phyloP scores from a whole-genome alignment of 2,329 filamentous ascomycete genomes.

The Clonostachys byssicola region DNA sequence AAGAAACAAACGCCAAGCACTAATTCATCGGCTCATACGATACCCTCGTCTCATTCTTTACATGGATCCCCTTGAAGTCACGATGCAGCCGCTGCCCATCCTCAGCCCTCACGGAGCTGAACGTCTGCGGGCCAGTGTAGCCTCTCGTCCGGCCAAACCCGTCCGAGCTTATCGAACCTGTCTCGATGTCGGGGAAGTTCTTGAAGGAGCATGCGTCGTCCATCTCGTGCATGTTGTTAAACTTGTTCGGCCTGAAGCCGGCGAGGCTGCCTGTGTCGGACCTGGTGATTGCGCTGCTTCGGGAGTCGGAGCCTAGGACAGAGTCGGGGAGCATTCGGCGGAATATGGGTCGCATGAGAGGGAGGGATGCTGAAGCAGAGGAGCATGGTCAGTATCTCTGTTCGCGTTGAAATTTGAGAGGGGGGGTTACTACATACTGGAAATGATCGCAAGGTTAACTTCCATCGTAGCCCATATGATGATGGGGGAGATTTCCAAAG shows the following conservation, averaged over 20 bases:
- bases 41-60: constrained; percentile 1
- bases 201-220: constrained; percentile 1
- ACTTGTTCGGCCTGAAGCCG: neutral
- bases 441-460: constrained; percentile 4
- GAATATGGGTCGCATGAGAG: constrained; percentile 1
- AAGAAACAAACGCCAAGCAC: too few species aligned
- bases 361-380: neutral
- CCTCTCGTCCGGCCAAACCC: neutral
- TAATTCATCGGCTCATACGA: neutral
- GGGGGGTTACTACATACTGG: neutral
- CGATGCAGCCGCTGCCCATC: too few species aligned
- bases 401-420: too few species aligned
- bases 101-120: neutral
- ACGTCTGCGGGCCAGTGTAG: neutral
- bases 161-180: neutral
- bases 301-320: neutral
- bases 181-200: constrained; percentile 1
- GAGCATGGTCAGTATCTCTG: too few species aligned
- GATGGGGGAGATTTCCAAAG: neutral
- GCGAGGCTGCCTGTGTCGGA: neutral
- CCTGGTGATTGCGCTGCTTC: neutral
- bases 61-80: neutral
- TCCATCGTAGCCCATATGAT: constrained; percentile 1
- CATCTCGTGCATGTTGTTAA: neutral
- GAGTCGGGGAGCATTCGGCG: neutral